phyloP scores from a whole-genome alignment of 2,329 filamentous ascomycete genomes.

The Lomentospora prolificans region DNA sequence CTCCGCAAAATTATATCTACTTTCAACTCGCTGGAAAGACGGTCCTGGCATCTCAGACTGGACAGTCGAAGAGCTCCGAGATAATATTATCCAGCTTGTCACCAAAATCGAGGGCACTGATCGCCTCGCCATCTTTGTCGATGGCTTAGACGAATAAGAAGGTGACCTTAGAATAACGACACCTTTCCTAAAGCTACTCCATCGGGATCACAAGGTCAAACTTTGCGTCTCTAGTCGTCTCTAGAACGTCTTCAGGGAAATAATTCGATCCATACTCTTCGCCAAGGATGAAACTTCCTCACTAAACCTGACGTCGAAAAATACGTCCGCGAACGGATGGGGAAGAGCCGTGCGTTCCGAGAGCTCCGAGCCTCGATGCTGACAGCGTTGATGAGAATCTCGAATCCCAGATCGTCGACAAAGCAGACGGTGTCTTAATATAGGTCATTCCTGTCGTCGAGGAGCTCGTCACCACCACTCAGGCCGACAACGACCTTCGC shows the following conservation, averaged over 20 bases:
- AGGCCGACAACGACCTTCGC: background rate
- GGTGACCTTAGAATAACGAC: background rate
- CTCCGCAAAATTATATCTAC: background rate
- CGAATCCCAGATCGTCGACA: background rate
- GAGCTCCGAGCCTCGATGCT: background rate
- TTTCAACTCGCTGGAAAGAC: background rate
- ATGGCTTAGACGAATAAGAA: background rate
- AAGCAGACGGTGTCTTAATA: background rate
- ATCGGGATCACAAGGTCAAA: background rate
- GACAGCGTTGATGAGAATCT: background rate
- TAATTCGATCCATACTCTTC: background rate
- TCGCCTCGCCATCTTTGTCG: background rate
- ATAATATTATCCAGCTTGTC: background rate
- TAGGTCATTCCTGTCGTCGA: background rate
- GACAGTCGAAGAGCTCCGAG: background rate
- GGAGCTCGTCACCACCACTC: background rate
- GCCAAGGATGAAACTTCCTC: background rate
- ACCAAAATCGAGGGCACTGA: background rate
- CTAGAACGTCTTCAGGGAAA: background rate
- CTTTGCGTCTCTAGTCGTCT: background rate
- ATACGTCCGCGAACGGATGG: background rate
- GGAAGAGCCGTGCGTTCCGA: background rate
- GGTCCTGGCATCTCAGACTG: background rate
- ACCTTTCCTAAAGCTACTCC: background rate
- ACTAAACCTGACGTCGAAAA: background rate